phyloP scores from a whole-genome alignment of 2,329 filamentous ascomycete genomes.

The Camillea tinctor region DNA sequence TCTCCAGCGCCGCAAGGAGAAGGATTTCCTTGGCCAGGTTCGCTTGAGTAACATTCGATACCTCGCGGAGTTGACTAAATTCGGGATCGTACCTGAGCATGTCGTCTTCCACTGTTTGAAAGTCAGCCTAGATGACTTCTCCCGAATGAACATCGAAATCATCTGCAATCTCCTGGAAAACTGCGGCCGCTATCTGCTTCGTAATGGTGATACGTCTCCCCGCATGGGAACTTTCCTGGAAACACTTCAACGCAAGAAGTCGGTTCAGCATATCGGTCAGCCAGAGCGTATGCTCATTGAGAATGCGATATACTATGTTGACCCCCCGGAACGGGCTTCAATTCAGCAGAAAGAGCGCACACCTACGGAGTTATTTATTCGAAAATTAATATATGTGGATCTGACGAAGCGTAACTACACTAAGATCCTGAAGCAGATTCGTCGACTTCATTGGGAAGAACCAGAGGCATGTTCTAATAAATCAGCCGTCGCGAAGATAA shows the following conservation, averaged over 20 bases:
- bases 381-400: conserved; percentile 89
- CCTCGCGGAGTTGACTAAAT: conserved; percentile 94
- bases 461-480: conserved; percentile 57
- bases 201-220: conserved; percentile 88
- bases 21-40: conserved; percentile 94
- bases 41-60: conserved; percentile 96
- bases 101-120: conserved; percentile 99
- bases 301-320: conserved; percentile 97
- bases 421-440: conserved; percentile 89
- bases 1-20: conserved; percentile 92
- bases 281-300: conserved; percentile 98
- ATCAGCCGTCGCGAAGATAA: not conserved
- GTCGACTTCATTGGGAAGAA: conserved; percentile 97
- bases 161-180: conserved; percentile 95
- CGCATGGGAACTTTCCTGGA: conserved; percentile 94
- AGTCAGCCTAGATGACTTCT: conserved; percentile 96
- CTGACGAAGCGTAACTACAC: conserved; percentile 93
- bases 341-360: conserved; percentile 97
- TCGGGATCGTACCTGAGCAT: conserved; percentile 95
- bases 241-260: conserved; percentile 92
- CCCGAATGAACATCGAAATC: conserved; percentile 98
- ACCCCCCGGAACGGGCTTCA: conserved; percentile 87
- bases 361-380: conserved; percentile 87
- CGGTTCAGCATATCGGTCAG: conserved; percentile 89
- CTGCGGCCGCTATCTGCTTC: conserved; percentile 88